Conservation (phyloP, 129 eudicot genomes). For the Arctium minus region DNA sequence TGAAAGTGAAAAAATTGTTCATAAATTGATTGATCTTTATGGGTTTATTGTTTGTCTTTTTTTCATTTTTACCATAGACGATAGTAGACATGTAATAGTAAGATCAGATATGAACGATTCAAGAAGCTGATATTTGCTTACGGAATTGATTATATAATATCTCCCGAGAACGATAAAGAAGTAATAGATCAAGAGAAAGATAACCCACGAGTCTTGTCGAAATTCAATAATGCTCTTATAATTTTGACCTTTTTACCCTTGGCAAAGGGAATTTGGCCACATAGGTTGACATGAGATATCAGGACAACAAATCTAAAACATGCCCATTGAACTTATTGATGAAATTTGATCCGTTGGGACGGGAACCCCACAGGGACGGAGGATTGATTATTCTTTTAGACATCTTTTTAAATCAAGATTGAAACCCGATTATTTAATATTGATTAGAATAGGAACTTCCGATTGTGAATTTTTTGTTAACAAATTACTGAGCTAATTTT, state of each 20-base stretch:
- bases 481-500: neutral
- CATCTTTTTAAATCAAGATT: neutral
- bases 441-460: neutral
- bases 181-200: neutral
- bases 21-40: neutral
- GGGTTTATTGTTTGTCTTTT: neutral
- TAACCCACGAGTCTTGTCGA: neutral
- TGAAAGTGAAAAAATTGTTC: neutral
- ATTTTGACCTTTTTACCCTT: neutral
- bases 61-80: neutral
- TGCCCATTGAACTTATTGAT: neutral
- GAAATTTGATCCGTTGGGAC: neutral
- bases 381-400: neutral
- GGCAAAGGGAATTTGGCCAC: slow-evolving; percentile 9
- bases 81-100: neutral
- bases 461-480: neutral
- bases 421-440: neutral
- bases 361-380: neutral
- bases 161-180: neutral
- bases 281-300: neutral
- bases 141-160: neutral
- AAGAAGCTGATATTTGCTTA: neutral
- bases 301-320: neutral
- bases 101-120: neutral
- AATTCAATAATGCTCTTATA: neutral